Percentiles rank a stretch among this genome's conserved stretches.
phyloP scores from a whole-genome alignment of 257 asterid species.

The Oldenlandia corymbosa region DNA sequence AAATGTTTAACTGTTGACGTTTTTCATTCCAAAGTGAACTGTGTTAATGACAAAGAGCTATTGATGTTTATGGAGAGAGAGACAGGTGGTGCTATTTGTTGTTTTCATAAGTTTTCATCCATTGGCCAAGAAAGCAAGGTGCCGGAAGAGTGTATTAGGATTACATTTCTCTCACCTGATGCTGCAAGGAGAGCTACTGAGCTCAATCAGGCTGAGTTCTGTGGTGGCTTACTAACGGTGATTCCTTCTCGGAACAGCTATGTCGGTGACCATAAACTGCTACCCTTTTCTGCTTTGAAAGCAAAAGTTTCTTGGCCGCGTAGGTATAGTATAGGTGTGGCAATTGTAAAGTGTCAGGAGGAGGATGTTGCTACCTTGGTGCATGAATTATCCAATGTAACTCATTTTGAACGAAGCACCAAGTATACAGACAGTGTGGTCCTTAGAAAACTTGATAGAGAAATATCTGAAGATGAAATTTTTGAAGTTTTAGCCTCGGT shows the following conservation, averaged over 20 bases:
- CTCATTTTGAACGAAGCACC: slow-evolving; percentile 33
- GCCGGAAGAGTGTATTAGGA: slow-evolving; percentile 75
- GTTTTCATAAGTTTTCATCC: slow-evolving; percentile 40
- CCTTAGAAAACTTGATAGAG: slow-evolving; percentile 46
- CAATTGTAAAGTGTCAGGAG: slow-evolving; percentile 52
- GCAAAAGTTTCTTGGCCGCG: slow-evolving; percentile 93
- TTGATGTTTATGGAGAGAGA: slow-evolving; percentile 54
- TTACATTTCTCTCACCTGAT: slow-evolving; percentile 75
- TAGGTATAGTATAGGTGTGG: slow-evolving; percentile 70
- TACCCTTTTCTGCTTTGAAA: slow-evolving; percentile 44
- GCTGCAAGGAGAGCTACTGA: slow-evolving; percentile 62
- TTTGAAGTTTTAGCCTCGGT: slow-evolving; percentile 32
- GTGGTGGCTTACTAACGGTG: slow-evolving; percentile 54
- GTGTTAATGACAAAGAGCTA: slow-evolving; percentile 60
- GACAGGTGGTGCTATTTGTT: slow-evolving; percentile 51
- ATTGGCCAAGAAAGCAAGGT: slow-evolving; percentile 40
- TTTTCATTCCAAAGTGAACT: slow-evolving; percentile 38
- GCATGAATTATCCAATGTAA: slow-evolving; percentile 41
- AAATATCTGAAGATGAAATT: slow-evolving; percentile 57
- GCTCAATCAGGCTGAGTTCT: slow-evolving; percentile 31
- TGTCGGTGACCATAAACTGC: slow-evolving; percentile 45
- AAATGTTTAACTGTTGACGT: slow-evolving; percentile 71
- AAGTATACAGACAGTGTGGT: slow-evolving; percentile 33
- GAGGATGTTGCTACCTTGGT: slow-evolving; percentile 46
- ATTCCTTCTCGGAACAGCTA: slow-evolving; percentile 44